Conservation (phyloP, 2,329 filamentous ascomycete genomes). For the Ophiostoma angusticollis region DNA sequence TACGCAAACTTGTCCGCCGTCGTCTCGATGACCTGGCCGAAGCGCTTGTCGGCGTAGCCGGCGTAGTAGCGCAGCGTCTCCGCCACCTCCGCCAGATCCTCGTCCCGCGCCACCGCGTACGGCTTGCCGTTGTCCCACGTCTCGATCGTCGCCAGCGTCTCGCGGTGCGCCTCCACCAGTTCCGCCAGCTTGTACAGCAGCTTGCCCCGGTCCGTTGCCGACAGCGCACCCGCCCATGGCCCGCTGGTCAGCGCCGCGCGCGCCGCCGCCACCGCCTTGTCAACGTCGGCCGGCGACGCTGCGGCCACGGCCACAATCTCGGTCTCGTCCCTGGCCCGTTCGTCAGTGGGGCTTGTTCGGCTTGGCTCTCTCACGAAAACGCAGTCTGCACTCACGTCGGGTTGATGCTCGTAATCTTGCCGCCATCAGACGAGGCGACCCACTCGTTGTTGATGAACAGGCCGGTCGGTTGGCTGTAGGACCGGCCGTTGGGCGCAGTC, state of each 20-base stretch:
- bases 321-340: slow-evolving; percentile 8
- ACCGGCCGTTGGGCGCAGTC: slow-evolving; percentile 61
- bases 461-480: slow-evolving; percentile 58
- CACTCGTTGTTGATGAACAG: slow-evolving; percentile 79
- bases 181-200: slow-evolving; percentile 32
- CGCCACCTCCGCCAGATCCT: slow-evolving; percentile 13
- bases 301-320: slow-evolving; percentile 10
- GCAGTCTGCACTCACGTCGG: slow-evolving; percentile 55
- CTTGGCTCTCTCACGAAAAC: no score
- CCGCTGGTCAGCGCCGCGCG: slow-evolving; percentile 9
- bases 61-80: slow-evolving; percentile 56
- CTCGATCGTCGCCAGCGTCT: slow-evolving; percentile 36
- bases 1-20: slow-evolving; percentile 50
- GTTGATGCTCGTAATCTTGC: slow-evolving; percentile 55
- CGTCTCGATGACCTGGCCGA: slow-evolving; percentile 56
- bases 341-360: no score
- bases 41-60: slow-evolving; percentile 59
- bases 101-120: slow-evolving; percentile 6
- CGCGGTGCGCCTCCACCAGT: slow-evolving; percentile 26
- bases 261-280: slow-evolving; percentile 13
- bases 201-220: slow-evolving; percentile 20
- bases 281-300: slow-evolving; percentile 9
- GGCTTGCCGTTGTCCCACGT: slow-evolving; percentile 79
- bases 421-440: slow-evolving; percentile 50
- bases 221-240: slow-evolving; percentile 11